phyloP scores from a whole-genome alignment of 2,329 filamentous ascomycete genomes.

The Monosporascus sp. region DNA sequence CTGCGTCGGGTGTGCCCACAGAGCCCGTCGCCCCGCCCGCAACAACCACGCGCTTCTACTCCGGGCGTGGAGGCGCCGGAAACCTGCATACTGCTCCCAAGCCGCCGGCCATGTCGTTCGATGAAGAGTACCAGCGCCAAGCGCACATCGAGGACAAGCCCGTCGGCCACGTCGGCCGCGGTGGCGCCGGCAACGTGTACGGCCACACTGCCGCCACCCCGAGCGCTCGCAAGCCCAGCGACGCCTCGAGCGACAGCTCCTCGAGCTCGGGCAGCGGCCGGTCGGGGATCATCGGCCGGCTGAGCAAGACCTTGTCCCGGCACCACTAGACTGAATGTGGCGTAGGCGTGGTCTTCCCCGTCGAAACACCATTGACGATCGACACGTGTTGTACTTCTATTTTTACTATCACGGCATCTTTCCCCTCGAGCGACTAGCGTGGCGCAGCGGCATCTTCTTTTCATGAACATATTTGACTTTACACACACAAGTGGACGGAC shows the following conservation, averaged over 20 bases:
- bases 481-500: neutral
- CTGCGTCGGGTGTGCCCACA: conserved; percentile 39
- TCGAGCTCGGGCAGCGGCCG: conserved; percentile 23
- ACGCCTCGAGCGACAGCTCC: conserved; percentile 24
- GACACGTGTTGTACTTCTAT: neutral
- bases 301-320: conserved; percentile 31
- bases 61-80: conserved; percentile 62
- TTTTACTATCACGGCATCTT: neutral
- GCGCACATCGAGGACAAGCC: conserved; percentile 46
- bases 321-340: conserved; percentile 17
- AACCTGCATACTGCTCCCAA: conserved; percentile 51
- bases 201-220: conserved; percentile 9
- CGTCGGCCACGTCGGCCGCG: conserved; percentile 57
- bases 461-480: neutral
- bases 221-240: conserved; percentile 22
- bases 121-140: conserved; percentile 58
- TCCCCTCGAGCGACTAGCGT: conserved; percentile 1
- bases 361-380: conserved; percentile 1
- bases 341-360: neutral
- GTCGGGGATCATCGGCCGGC: conserved; percentile 33
- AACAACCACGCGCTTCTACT: conserved; percentile 50
- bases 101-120: conserved; percentile 58
- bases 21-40: conserved; percentile 37
- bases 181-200: conserved; percentile 56
- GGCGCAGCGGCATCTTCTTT: conserved; percentile 10